Conservation (phyloP, 2,329 filamentous ascomycete genomes). For the Ploettnerulaceae sp. region DNA sequence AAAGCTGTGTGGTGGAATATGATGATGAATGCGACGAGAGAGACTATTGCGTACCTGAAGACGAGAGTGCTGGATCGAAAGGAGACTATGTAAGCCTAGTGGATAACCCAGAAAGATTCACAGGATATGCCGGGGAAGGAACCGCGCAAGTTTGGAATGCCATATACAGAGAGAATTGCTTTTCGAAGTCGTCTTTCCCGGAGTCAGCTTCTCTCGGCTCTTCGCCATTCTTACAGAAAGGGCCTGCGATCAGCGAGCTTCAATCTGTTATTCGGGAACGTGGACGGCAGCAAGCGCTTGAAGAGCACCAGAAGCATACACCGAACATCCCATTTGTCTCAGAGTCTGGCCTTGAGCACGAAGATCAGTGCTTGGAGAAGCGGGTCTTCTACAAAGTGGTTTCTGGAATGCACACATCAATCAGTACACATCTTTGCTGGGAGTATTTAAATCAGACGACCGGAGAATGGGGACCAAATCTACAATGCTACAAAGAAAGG, state of each 20-base stretch:
- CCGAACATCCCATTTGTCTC: conserved; percentile 54
- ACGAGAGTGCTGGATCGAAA: conserved; percentile 79
- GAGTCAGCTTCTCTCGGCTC: conserved; percentile 52
- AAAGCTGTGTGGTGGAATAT: conserved; percentile 96
- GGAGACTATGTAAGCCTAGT: conserved; percentile 95
- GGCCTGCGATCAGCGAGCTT: conserved; percentile 55
- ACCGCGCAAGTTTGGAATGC: conserved; percentile 92
- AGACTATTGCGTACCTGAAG: conserved; percentile 94
- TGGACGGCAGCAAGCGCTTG: conserved; percentile 56
- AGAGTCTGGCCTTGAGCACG: conserved; percentile 64
- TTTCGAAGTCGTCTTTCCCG: conserved; percentile 63
- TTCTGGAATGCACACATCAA: conserved; percentile 97
- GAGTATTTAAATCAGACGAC: conserved; percentile 94
- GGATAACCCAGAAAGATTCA: conserved; percentile 92
- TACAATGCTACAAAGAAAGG: conserved; percentile 82
- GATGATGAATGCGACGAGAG: conserved; percentile 95
- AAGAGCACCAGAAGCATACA: conserved; percentile 51
- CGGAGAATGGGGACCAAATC: conserved; percentile 85
- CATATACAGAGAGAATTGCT: conserved; percentile 97
- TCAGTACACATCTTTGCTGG: conserved; percentile 93
- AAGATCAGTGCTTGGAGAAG: conserved; percentile 95
- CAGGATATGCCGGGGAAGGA: conserved; percentile 81
- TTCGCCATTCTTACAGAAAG: conserved; percentile 26
- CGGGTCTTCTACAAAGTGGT: conserved; percentile 96
- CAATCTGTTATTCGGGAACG: conserved; percentile 55